These are phyloP conservation scores for Trichoderma erinaceum DNA, from an alignment of 495 filamentous ascomycete species.

Conservation along the genomic window DNA sequence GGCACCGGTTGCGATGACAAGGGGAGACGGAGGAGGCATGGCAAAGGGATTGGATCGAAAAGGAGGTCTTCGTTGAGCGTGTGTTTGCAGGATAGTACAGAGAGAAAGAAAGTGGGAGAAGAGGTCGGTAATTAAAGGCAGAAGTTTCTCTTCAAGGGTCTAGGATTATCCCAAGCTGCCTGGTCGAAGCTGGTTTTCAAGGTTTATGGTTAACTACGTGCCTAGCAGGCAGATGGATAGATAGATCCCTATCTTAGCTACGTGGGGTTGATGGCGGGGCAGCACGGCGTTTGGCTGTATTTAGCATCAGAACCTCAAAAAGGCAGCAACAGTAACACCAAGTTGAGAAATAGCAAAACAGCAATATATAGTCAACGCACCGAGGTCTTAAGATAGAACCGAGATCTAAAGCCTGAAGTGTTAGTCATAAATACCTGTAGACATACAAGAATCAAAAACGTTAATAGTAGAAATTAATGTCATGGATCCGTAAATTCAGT, in stretches of 20 bases:
- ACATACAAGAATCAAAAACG: not conserved
- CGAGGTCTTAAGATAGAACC: too few relatives aligned
- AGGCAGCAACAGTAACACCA: too few relatives aligned
- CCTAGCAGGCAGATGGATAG: not conserved
- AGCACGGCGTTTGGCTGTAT: not conserved
- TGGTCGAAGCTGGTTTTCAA: not conserved
- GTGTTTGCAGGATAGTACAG: not conserved
- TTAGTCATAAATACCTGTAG: too few relatives aligned
- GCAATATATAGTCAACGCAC: too few relatives aligned
- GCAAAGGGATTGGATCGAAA: not conserved
- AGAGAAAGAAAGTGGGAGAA: not conserved
- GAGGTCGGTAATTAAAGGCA: not conserved
- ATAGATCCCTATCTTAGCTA: not conserved
- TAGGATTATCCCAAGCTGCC: not conserved
- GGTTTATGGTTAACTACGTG: not conserved
- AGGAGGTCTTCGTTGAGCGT: not conserved
- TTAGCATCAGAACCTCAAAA: too few relatives aligned
- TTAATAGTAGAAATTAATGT: not conserved
- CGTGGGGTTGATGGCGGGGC: slow-evolving; percentile 12
- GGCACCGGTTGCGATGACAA: slow-evolving; percentile 66
- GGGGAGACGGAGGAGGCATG: slow-evolving; percentile 68
- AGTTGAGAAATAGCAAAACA: too few relatives aligned
- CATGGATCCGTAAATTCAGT: too few relatives aligned
- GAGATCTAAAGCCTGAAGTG: too few relatives aligned
- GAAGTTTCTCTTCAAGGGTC: not conserved